phyloP scores from a whole-genome alignment of 2,329 filamentous ascomycete genomes.

The Massarina eburnea region DNA sequence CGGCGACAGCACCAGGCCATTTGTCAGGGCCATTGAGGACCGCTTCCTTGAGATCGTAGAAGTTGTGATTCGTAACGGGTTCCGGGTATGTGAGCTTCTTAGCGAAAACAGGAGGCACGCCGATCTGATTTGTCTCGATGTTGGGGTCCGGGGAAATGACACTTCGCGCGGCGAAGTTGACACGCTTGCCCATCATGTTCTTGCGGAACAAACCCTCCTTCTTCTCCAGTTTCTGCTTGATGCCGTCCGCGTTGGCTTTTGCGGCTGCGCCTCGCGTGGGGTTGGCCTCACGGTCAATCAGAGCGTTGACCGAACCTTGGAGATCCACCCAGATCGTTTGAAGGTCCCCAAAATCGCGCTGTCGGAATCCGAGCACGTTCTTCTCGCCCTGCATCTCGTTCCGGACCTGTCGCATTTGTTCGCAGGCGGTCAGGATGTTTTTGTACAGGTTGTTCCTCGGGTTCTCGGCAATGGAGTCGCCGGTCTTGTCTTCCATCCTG shows the following conservation, averaged over 20 bases:
- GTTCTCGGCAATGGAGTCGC: conserved; percentile 81
- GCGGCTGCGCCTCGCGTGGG: conserved; percentile 77
- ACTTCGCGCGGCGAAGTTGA: conserved; percentile 95
- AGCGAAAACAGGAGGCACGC: conserved; percentile 96
- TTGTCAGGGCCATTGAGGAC: conserved; percentile 92
- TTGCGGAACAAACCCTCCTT: conserved; percentile 98
- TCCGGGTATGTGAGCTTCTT: conserved; percentile 95
- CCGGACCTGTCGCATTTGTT: conserved; percentile 72
- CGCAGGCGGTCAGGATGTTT: conserved; percentile 74
- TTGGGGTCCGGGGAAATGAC: conserved; percentile 98
- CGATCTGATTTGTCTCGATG: conserved; percentile 98
- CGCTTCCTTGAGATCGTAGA: conserved; percentile 90
- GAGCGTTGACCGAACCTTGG: conserved; percentile 87
- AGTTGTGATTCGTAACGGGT: conserved; percentile 96
- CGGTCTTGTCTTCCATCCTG: conserved; percentile 81
- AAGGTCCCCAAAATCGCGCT: conserved; percentile 71
- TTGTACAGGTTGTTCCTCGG: conserved; percentile 89
- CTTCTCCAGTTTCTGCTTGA: conserved; percentile 97
- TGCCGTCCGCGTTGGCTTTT: conserved; percentile 82
- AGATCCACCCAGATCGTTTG: conserved; percentile 80
- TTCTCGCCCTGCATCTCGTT: conserved; percentile 62
- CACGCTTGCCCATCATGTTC: conserved; percentile 99
- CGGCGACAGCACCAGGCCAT: conserved; percentile 91
- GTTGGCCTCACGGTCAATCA: conserved; percentile 88
- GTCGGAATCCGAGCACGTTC: conserved; percentile 45